Evolutionary conservation across 768 basidiomycete species (phyloP), one percentile per base, ranked within the genome.

Genomic region (Lactarius pseudohatsudake): DNA sequence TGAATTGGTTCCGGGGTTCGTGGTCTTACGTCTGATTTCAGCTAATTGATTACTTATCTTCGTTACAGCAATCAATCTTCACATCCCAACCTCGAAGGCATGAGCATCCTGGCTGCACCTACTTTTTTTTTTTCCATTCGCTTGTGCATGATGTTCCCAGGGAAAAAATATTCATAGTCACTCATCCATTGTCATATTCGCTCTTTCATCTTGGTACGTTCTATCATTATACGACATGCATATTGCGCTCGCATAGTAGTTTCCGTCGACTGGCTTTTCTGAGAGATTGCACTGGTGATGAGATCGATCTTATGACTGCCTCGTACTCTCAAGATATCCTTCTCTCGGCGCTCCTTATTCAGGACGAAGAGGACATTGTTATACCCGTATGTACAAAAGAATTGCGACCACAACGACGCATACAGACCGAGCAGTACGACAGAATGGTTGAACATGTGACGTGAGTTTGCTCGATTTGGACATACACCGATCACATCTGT

Each of bases 1-100:
- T 94, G 74, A 93, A 88, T 71, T 94, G 92, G 92, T 94, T 88
- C 81, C 85, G 92, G 86, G 92, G 92, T 92, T 75, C 66, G 79
- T 56, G 2, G 2, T 45, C 3, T 58, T 36, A 32, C 26, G 47
- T 28, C 64, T 38, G 13, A 40, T 57, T 72, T 59, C 9, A 38
- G 53, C 28, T 30, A 58, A 40, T 11, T 58, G 59, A 54, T 57
- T 28, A 22, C 13, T 57, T 18, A 40, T 30, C 40, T 11, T 38
- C 47, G 28, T 15, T 62, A 34, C 70, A 94, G 92, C 92, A 26
- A 94, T 94, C 74, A 94, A 94, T 74, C 84, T 93, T 67, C 90
- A 94, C 73, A 93, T 94, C 68, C 92, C 91, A 66, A 84, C 88
- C 67, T 90, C 89, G 71, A 91, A 92, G 80, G 79, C 85, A 73